phyloP scores from a whole-genome alignment of 108 stramenopile genomes.

The Cyclotella atomus region DNA sequence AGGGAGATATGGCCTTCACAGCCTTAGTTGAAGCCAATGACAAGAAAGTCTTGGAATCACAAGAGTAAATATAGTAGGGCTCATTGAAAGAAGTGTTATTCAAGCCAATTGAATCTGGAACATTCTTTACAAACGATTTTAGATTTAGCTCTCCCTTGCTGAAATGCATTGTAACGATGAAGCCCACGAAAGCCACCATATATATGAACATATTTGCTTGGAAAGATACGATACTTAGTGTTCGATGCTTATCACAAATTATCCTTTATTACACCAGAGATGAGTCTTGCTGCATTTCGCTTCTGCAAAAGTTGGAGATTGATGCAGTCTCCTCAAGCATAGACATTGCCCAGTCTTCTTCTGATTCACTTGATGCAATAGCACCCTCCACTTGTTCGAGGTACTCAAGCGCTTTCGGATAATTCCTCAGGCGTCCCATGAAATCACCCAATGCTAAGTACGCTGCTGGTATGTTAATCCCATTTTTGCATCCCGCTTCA shows the following conservation, averaged over 20 bases:
- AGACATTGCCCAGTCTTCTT: slow-evolving; percentile 33
- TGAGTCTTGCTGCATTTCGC: slow-evolving; percentile 13
- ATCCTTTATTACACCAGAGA: not conserved
- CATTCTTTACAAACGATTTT: too few species aligned
- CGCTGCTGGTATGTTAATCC: slow-evolving; percentile 38
- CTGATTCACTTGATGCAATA: slow-evolving; percentile 22
- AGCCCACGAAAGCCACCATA: too few species aligned
- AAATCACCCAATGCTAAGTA: slow-evolving; percentile 44
- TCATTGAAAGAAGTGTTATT: not conserved
- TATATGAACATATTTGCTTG: too few species aligned
- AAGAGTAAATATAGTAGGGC: slow-evolving; percentile 31
- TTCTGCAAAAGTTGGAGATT: slow-evolving; percentile 26
- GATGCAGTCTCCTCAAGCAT: slow-evolving; percentile 40
- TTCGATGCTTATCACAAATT: too few species aligned
- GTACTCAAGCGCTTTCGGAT: slow-evolving; percentile 31
- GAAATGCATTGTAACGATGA: too few species aligned
- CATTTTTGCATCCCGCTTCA: slow-evolving; percentile 41
- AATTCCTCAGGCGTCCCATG: slow-evolving; percentile 43
- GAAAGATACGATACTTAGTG: too few species aligned
- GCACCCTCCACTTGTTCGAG: slow-evolving; percentile 25
- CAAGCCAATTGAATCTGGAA: too few species aligned
- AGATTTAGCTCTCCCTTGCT: too few species aligned
- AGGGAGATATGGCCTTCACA: slow-evolving; percentile 93
- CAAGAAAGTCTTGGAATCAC: slow-evolving; percentile 43
- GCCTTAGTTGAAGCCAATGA: slow-evolving; percentile 79